These are phyloP conservation scores for Ceratonia siliqua DNA, from an alignment of 306 rosid species.

Conservation along the genomic window DNA sequence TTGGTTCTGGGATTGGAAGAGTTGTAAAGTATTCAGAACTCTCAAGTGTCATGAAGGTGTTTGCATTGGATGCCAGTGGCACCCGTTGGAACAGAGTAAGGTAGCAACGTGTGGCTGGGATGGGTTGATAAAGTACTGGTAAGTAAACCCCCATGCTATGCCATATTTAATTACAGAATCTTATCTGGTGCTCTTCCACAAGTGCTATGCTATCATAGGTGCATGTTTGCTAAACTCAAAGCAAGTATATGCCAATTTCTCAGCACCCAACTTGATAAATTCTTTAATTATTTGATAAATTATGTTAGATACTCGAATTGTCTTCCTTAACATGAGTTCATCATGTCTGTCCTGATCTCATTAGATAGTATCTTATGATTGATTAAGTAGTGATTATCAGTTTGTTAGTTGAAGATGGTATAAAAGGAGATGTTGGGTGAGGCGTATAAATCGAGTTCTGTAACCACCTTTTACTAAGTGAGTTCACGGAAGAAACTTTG, in stretches of 20 bases:
- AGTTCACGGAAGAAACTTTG: background rate
- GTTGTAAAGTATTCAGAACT: conserved; percentile 95
- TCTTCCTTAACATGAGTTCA: background rate
- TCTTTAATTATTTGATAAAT: background rate
- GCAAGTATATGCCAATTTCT: conserved; percentile 4
- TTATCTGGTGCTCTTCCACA: conserved; percentile 6
- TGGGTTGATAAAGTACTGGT: conserved; percentile 96
- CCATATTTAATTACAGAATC: background rate
- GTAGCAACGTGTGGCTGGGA: conserved; percentile 99
- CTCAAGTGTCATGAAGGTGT: conserved; percentile 94
- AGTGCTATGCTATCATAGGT: conserved; percentile 15
- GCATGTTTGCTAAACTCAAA: background rate
- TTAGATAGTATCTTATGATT: background rate
- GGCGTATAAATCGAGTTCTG: background rate
- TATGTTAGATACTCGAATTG: background rate
- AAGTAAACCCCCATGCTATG: conserved; percentile 40
- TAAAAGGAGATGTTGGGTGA: background rate
- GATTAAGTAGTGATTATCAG: background rate
- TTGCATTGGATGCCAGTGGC: conserved; percentile 92
- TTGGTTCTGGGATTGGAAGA: conserved; percentile 99
- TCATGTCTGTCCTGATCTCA: background rate
- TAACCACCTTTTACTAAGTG: background rate
- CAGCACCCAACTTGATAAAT: conserved; percentile 2
- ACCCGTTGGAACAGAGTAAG: conserved; percentile 94
- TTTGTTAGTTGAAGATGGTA: background rate